These are phyloP conservation scores for Thielaviopsis punctulata DNA, from an alignment of 2,329 filamentous ascomycete genomes.

Conservation along the genomic window DNA sequence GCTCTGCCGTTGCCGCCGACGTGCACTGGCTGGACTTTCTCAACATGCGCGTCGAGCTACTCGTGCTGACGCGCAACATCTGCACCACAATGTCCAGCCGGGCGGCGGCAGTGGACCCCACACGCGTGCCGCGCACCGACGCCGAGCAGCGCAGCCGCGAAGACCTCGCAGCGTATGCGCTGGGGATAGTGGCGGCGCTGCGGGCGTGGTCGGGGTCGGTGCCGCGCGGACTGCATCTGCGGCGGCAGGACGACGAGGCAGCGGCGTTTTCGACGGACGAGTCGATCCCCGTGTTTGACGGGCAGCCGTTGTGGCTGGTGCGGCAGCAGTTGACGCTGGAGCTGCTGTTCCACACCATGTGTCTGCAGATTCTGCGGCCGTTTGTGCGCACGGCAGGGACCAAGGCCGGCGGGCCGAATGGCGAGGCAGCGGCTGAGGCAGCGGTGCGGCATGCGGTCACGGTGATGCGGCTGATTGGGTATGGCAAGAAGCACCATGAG, in stretches of 20 bases:
- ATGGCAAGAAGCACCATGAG: not conserved
- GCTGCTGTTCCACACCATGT: slow-evolving; percentile 1
- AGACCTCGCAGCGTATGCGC: slow-evolving; percentile 2
- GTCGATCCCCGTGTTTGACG: not conserved
- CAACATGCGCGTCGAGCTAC: slow-evolving; percentile 6
- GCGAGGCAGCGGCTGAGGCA: not conserved
- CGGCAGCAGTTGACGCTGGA: slow-evolving; percentile 4
- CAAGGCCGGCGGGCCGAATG: not conserved
- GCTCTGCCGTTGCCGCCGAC: not conserved
- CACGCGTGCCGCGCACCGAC: not conserved
- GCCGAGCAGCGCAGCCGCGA: not conserved
- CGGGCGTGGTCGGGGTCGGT: not conserved
- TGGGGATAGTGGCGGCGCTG: not conserved
- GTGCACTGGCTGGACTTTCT: slow-evolving; percentile 8
- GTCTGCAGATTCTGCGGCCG: slow-evolving; percentile 2
- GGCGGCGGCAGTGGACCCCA: not conserved
- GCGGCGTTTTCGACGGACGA: not conserved
- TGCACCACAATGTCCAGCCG: not conserved
- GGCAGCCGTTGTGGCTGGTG: not conserved
- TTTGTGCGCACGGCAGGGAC: not conserved
- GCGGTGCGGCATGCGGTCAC: not conserved
- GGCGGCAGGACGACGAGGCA: not conserved
- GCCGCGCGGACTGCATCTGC: not conserved
- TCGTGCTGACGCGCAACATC: slow-evolving; percentile 3
- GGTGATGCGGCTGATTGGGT: not conserved